A percentile compares a stretch with the other conserved stretches of the same genome.
phyloP scores from a whole-genome alignment of 1,284 basidiomycete genomes.

The Ceratobasidium theobromae region DNA sequence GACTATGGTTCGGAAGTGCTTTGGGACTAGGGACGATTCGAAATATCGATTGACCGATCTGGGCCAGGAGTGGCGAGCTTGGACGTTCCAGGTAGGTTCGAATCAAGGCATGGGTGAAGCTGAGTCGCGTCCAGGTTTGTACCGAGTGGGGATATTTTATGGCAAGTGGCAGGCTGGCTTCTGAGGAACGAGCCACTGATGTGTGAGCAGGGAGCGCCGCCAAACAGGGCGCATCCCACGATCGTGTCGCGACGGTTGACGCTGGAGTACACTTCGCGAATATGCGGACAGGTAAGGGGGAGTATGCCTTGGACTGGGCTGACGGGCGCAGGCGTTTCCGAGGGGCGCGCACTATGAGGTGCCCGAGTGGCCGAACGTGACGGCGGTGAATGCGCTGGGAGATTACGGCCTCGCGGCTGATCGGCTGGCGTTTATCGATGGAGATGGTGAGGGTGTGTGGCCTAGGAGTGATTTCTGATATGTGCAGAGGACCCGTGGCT shows the following conservation, averaged over 20 bases:
- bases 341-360: conserved; percentile 74
- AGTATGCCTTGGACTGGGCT: neutral
- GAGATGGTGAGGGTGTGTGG: conserved; percentile 55
- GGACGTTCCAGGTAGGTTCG: conserved; percentile 71
- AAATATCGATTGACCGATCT: conserved; percentile 60
- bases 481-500: conserved; percentile 83
- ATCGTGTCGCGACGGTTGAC: conserved; percentile 76
- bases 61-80: conserved; percentile 78
- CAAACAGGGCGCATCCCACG: conserved; percentile 59
- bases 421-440: conserved; percentile 83
- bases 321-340: conserved; percentile 63
- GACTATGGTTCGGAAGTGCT: conserved; percentile 60
- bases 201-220: conserved; percentile 62
- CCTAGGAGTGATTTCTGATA: conserved; percentile 17
- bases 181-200: conserved; percentile 33
- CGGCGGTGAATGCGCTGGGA: conserved; percentile 75
- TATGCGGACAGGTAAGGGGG: conserved; percentile 65
- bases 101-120: neutral
- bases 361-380: conserved; percentile 73
- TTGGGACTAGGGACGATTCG: conserved; percentile 74
- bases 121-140: conserved; percentile 53
- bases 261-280: conserved; percentile 75
- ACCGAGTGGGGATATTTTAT: conserved; percentile 94
- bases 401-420: conserved; percentile 74
- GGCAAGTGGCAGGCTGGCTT: conserved; percentile 44